phyloP scores from a whole-genome alignment of 1,284 basidiomycete genomes.

The Trametes sp. region DNA sequence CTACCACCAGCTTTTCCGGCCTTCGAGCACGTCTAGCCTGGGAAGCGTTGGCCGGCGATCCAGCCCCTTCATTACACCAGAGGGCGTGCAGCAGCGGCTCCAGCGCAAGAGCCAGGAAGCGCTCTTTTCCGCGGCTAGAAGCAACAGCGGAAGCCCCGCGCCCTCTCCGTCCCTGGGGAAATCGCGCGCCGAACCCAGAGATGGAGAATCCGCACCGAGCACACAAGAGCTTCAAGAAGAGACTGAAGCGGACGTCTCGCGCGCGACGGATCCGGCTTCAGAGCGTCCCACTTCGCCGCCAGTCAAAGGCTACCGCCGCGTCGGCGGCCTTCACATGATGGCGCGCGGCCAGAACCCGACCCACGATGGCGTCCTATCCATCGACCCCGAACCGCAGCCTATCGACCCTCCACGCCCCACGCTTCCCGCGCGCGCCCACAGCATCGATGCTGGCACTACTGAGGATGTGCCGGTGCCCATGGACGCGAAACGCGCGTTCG shows the following conservation, averaged over 20 bases:
- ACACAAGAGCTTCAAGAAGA: background rate
- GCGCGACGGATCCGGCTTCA: slow-evolving; percentile 12
- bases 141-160: slow-evolving; percentile 13
- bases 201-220: background rate
- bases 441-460: slow-evolving; percentile 26
- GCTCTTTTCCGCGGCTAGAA: slow-evolving; percentile 33
- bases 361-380: slow-evolving; percentile 45
- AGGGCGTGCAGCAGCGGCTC: slow-evolving; percentile 59
- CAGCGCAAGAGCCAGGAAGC: slow-evolving; percentile 54
- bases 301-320: background rate
- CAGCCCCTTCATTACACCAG: slow-evolving; percentile 56
- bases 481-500: slow-evolving; percentile 32
- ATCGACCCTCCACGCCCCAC: slow-evolving; percentile 45
- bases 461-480: slow-evolving; percentile 19
- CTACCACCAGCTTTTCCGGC: slow-evolving; percentile 29
- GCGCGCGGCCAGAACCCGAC: slow-evolving; percentile 41
- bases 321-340: slow-evolving; percentile 25
- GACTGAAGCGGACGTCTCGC: slow-evolving; percentile 7
- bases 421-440: slow-evolving; percentile 37
- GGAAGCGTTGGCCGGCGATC: slow-evolving; percentile 37
- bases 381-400: slow-evolving; percentile 44
- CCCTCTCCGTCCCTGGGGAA: background rate
- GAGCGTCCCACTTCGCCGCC: background rate
- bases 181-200: background rate
- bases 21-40: slow-evolving; percentile 30